phyloP scores from a whole-genome alignment of 2,329 filamentous ascomycete genomes.

The Paecilomyces sp. region DNA sequence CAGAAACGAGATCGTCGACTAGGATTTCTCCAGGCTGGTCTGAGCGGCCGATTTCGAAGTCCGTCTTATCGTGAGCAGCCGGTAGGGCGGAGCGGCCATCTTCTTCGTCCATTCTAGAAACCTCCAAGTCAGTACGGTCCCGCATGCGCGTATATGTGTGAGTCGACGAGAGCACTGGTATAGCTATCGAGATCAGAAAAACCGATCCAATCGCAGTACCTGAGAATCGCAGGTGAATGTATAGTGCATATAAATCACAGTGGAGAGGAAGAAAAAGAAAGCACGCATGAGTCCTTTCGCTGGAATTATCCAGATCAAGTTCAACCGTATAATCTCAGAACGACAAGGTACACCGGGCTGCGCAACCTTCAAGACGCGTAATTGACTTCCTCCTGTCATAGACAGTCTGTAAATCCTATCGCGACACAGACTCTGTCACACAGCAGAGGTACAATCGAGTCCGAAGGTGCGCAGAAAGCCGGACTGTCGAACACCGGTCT shows the following conservation, averaged over 20 bases:
- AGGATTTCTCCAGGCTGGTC: constrained; percentile 6
- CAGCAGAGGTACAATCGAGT: background rate
- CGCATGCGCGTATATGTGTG: background rate
- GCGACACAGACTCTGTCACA: background rate
- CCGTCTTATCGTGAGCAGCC: background rate
- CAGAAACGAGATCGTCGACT: constrained; percentile 11
- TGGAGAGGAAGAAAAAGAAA: constrained; percentile 11
- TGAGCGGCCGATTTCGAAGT: background rate
- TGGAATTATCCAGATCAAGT: constrained; percentile 41
- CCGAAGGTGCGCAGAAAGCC: background rate
- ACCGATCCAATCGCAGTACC: background rate
- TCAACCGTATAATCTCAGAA: constrained; percentile 40
- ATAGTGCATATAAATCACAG: background rate
- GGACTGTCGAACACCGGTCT: constrained; percentile 34
- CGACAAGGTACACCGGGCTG: constrained; percentile 10
- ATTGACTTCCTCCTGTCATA: background rate
- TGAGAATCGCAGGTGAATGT: background rate
- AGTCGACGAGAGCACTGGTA: background rate
- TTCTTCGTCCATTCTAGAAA: background rate
- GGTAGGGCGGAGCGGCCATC: background rate
- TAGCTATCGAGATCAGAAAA: background rate
- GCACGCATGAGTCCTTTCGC: constrained; percentile 38
- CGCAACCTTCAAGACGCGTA: background rate
- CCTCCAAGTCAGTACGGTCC: background rate
- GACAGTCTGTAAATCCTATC: too few species aligned